Base-by-base conservation (phyloP, 2,329 filamentous ascomycete species). In the Colletotrichum camelliae region DNA sequence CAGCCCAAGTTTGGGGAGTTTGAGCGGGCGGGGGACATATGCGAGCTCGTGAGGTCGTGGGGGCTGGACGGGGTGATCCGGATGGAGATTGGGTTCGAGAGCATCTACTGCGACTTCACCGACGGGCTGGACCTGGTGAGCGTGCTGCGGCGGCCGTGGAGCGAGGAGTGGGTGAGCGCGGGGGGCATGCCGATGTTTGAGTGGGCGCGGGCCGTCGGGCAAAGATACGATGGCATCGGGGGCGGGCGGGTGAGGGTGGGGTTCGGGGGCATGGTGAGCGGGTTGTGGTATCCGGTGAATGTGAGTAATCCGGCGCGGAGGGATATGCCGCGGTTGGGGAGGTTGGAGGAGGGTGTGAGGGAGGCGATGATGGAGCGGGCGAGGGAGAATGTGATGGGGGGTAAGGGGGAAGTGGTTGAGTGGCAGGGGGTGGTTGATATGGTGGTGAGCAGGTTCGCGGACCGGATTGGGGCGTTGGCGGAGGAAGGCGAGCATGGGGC, bases 361-460 rank as follows among this genome's bases (percentile, higher is more conserved):
- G 77, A 70, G 24, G 81, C 79, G 8, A 82, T 88, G 66, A 84
- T 86, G 58, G 76, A 79, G 0, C 88, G 91, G 24, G 81, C 94
- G 1, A 83, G 83, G 4, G 72, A 80, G 0, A 82, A 91, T 61
- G 83, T 89, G 2, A 77, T 83, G 78, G 4, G 29, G 0, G 82
- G 83, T 15, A 31, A 79, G 33, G 80, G 77, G 65, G 79, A 77
- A 29, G 77, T 79, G 52, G 57, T 90, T 31, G 85, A 94, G 79
- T 96, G 94, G 94, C 94, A 95, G 80, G 88, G 85, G 0, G 85
- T 94, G 1, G 87, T 89, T 0, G 94, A 96, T 79, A 88, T 94
- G 86, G 85, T 96, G 5, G 86, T 94, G 5, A 81, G 86, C 6
- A 89, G 94, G 2, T 95, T 93, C 79, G 88, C 89, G 5, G 85